Conservation (phyloP, 805 yeast genomes). For the Ogataea paradorogensis region DNA sequence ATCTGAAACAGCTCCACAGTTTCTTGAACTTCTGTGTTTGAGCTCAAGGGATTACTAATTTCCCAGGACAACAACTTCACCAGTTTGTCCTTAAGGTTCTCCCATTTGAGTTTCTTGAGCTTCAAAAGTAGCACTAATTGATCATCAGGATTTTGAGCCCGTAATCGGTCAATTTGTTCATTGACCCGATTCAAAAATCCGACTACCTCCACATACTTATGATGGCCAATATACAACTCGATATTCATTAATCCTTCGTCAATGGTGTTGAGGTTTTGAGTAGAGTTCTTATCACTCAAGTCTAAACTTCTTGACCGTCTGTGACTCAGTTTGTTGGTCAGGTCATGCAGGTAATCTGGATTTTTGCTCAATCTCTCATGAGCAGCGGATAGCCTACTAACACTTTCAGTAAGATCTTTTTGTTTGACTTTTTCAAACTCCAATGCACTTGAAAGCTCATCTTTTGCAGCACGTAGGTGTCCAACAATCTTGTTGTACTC, state of each 20-base stretch:
- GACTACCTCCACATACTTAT: slow-evolving; percentile 43
- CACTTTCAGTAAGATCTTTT: slow-evolving; percentile 42
- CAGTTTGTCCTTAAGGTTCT: slow-evolving; percentile 21
- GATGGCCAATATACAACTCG: slow-evolving; percentile 48
- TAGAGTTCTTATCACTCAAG: slow-evolving; percentile 21
- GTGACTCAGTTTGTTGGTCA: slow-evolving; percentile 56
- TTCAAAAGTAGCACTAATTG: slow-evolving; percentile 15
- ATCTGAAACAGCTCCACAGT: slow-evolving; percentile 32
- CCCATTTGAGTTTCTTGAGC: slow-evolving; percentile 25
- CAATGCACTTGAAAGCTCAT: slow-evolving; percentile 55
- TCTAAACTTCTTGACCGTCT: slow-evolving; percentile 55
- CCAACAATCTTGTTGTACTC: slow-evolving; percentile 53
- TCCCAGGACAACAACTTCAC: slow-evolving; percentile 22
- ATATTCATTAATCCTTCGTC: slow-evolving; percentile 51
- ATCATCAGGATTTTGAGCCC: slow-evolving; percentile 18
- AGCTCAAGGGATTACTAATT: slow-evolving; percentile 19
- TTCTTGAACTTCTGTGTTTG: slow-evolving; percentile 17
- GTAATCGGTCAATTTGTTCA: slow-evolving; percentile 21
- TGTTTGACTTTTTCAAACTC: slow-evolving; percentile 47
- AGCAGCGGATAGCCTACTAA: slow-evolving; percentile 37
- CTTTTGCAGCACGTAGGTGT: slow-evolving; percentile 59
- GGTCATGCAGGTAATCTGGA: slow-evolving; percentile 49
- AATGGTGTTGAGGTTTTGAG: slow-evolving; percentile 30
- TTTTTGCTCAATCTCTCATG: slow-evolving; percentile 26
- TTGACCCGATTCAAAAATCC: slow-evolving; percentile 27